Percentiles rank a stretch among this genome's conserved stretches.
Conservation (phyloP, 257 asterid species). For the Paulownia fortunei region DNA sequence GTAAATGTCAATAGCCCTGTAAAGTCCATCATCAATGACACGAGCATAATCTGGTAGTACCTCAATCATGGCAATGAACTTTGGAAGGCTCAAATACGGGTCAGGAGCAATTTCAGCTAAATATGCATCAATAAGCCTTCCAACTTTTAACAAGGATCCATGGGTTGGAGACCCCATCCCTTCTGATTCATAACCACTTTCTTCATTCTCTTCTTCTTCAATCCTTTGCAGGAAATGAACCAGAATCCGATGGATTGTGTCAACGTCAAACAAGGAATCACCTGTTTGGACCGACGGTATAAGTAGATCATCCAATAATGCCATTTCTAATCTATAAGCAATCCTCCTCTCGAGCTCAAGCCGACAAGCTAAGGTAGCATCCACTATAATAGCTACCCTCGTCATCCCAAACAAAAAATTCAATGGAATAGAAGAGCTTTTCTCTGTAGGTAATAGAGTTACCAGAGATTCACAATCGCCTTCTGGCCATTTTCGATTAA, state of each 20-base stretch:
- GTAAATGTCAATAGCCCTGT: conserved; percentile 72
- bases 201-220: conserved; percentile 61
- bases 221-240: conserved; percentile 62
- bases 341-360: conserved; percentile 64
- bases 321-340: conserved; percentile 58
- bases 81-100: conserved; percentile 61
- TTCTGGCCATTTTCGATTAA: conserved; percentile 47
- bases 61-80: conserved; percentile 57
- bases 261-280: conserved; percentile 64
- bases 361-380: conserved; percentile 53
- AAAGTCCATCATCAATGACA: conserved; percentile 66
- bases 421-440: conserved; percentile 52
- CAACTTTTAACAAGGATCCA: conserved; percentile 63
- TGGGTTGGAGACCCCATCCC: conserved; percentile 59
- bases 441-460: conserved; percentile 55
- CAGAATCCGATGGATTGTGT: conserved; percentile 58
- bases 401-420: conserved; percentile 64
- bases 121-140: conserved; percentile 63
- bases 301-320: conserved; percentile 62
- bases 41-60: conserved; percentile 78
- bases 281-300: conserved; percentile 59
- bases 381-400: conserved; percentile 63
- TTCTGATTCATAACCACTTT: conserved; percentile 62
- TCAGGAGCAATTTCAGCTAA: conserved; percentile 77
- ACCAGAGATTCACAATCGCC: conserved; percentile 51